phyloP scores from a whole-genome alignment of 129 eudicot species.

The Logfia minima region DNA sequence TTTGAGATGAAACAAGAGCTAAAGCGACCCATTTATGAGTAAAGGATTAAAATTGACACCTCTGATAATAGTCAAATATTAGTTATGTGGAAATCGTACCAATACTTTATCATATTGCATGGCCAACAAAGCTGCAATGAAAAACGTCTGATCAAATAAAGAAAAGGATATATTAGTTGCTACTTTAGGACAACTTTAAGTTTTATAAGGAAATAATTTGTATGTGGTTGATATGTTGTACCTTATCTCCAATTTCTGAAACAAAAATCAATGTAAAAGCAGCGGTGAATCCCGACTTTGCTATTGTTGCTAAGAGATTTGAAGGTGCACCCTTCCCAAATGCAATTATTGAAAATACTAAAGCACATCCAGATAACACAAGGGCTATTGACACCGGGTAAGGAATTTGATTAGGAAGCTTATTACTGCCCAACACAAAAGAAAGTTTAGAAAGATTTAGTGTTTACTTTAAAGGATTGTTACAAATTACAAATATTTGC shows the following conservation, averaged over 20 bases:
- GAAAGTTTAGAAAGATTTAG: constrained; percentile 17
- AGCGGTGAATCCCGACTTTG: constrained; percentile 98
- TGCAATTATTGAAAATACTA: constrained; percentile 63
- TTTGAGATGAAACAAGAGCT: background rate
- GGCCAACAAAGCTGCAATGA: constrained; percentile 97
- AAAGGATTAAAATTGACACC: background rate
- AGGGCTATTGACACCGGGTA: constrained; percentile 75
- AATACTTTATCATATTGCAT: constrained; percentile 84
- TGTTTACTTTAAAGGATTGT: background rate
- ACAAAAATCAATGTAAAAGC: constrained; percentile 85
- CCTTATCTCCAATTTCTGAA: constrained; percentile 99
- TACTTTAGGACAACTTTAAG: constrained; percentile 17
- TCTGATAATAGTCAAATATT: background rate
- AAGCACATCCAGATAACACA: constrained; percentile 74
- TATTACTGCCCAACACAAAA: constrained; percentile 54
- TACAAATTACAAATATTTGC: background rate
- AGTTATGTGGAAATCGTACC: constrained; percentile 55
- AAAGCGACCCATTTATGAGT: constrained; percentile 1
- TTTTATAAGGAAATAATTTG: background rate
- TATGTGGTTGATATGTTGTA: constrained; percentile 22
- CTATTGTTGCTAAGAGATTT: constrained; percentile 68
- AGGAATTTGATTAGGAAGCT: constrained; percentile 62
- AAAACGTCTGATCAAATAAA: constrained; percentile 79
- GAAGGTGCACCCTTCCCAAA: constrained; percentile 80
- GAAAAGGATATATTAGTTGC: constrained; percentile 30